Base-by-base conservation (phyloP, 2,329 filamentous ascomycete species). In the Calonectria multiphialidica region DNA sequence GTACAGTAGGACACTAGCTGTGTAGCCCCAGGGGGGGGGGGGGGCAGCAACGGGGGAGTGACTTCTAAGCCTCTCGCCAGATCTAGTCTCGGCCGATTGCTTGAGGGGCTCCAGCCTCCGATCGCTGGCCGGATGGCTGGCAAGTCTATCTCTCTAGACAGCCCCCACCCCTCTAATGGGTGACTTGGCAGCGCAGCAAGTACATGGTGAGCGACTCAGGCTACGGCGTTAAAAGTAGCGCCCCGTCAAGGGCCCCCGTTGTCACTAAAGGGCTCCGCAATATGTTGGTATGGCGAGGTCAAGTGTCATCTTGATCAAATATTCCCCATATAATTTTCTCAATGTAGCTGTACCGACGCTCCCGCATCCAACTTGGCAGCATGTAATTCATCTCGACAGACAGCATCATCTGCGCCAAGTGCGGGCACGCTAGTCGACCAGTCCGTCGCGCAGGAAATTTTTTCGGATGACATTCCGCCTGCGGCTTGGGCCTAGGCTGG, bases 61-160 rank as follows among this genome's bases (percentile, higher is more conserved):
- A 47, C 42, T 33, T 28, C 37, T 28, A 18, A 70, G 59, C 61
- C 67, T 64, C 59, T 53, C 55, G 25, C 33, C 28, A 40, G 50
- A 66, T 35, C 62, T 66, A 53, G 67, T 65, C 67, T 70, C 67
- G 70, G 70, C 70, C 70, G 70, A 72, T 72, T 72, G 70, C 28
- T 65, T 30, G 37, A 53, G 50, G 67, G 49, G n/a, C 40, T 25
- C 57, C 50, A 69, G 65, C 28, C 61, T 59, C 62, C 61, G 62
- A 70, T 45, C 47, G 13, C 30, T 65, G 67, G 67, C 44, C 21
- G 44, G 53, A 40, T 67, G 65, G 40, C 67, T 47, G 68, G 40
- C n/a, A 18, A 66, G 44, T 37, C 23, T 23, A 50, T 40, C 28
- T 49, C 28, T 49, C 47, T 16, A 44, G 25, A 35, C 25, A 25